Conservation (phyloP, 2,329 filamentous ascomycete genomes). For the Alternaria gansuensis region DNA sequence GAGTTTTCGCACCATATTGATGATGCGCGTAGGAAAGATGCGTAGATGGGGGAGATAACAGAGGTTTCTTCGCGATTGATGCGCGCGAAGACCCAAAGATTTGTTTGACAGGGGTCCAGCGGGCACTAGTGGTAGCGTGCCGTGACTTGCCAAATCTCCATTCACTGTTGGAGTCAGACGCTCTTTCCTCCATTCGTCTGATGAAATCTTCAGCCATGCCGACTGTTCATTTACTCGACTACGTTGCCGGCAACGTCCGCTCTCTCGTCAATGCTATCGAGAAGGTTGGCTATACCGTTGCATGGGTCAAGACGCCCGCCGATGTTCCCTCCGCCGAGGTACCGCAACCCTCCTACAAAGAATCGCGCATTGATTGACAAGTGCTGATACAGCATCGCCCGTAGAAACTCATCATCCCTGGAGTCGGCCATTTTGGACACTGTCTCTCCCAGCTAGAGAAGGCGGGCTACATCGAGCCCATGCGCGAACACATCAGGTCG, state of each 20-base stretch:
- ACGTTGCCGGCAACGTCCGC: constrained; percentile 94
- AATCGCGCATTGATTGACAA: constrained; percentile 39
- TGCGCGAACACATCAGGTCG: constrained; percentile 80
- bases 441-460: constrained; percentile 84
- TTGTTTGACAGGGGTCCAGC: constrained; percentile 23
- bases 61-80: constrained; percentile 7
- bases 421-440: constrained; percentile 97
- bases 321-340: constrained; percentile 89
- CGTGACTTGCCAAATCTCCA: constrained; percentile 21
- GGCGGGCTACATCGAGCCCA: constrained; percentile 83
- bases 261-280: constrained; percentile 98
- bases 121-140: constrained; percentile 25
- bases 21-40: not conserved
- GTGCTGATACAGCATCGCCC: constrained; percentile 45
- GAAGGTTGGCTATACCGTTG: constrained; percentile 89
- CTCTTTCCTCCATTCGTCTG: not conserved
- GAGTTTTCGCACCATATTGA: constrained; percentile 86
- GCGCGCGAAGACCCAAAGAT: constrained; percentile 30
- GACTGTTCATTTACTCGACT: constrained; percentile 82
- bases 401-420: constrained; percentile 92
- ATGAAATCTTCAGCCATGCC: constrained; percentile 64
- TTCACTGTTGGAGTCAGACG: constrained; percentile 13
- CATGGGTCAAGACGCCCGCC: constrained; percentile 87
- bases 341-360: constrained; percentile 29
- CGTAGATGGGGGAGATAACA: not conserved